A percentile compares a stretch with the other conserved stretches of the same genome.
phyloP scores from a whole-genome alignment of 106 monocot genomes.

The Vanilla planifolia region DNA sequence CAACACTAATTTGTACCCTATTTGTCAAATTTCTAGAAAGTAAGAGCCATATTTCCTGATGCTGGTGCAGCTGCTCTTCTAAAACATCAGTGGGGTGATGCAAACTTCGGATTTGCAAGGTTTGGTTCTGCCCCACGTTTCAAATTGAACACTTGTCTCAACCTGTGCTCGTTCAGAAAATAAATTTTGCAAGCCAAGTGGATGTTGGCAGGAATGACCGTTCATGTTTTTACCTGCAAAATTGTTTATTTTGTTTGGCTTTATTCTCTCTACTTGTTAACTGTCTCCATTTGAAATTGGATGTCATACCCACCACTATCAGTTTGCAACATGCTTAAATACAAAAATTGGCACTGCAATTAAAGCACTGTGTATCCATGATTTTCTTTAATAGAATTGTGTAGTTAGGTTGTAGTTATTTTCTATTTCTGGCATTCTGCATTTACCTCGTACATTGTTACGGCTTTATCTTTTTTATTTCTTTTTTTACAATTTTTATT shows the following conservation, averaged over 20 bases:
- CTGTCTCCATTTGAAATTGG: not conserved
- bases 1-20: not conserved
- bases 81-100: slow-evolving; percentile 84
- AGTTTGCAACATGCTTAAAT: not conserved
- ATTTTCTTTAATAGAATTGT: no score
- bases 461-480: not conserved
- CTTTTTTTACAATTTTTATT: not conserved
- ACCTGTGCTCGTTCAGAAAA: no score
- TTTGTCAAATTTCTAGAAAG: slow-evolving; percentile 36
- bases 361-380: not conserved
- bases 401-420: no score
- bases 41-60: slow-evolving; percentile 96
- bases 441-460: no score
- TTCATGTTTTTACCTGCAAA: not conserved
- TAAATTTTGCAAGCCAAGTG: no score
- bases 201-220: no score
- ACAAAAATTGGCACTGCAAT: not conserved
- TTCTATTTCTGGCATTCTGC: no score
- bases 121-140: slow-evolving; percentile 8
- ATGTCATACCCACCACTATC: not conserved
- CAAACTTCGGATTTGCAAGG: slow-evolving; percentile 83
- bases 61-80: slow-evolving; percentile 90
- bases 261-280: not conserved
- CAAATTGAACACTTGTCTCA: not conserved
- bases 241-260: not conserved